Evolutionary conservation across 306 rosid genomes (phyloP).

Genomic region (Adenanthera pavonina): DNA sequence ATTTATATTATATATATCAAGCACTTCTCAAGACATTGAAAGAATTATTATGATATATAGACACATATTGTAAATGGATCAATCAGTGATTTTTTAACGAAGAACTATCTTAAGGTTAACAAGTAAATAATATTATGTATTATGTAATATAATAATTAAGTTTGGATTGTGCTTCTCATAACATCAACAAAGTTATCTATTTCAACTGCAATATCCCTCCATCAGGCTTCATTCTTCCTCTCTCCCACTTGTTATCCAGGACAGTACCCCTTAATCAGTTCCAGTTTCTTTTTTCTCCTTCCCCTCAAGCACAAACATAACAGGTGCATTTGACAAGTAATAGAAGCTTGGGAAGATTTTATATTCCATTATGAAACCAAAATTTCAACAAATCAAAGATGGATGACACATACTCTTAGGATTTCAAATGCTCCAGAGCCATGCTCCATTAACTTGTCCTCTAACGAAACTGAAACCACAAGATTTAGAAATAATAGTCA

Average conservation of each 20-base stretch:
- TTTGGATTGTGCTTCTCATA: neutral
- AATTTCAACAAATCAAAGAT: constrained; percentile 22
- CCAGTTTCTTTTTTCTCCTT: neutral
- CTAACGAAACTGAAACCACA: constrained; percentile 46
- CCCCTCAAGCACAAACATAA: constrained; percentile 31
- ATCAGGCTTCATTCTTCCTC: constrained; percentile 4
- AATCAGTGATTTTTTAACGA: neutral
- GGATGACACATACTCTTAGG: constrained; percentile 49
- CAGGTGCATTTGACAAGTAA: neutral
- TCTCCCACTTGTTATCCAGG: neutral
- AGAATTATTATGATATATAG: neutral
- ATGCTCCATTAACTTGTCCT: constrained; percentile 37
- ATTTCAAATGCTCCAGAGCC: constrained; percentile 46
- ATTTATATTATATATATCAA: neutral
- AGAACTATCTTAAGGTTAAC: neutral
- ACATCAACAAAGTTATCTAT: neutral
- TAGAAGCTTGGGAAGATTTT: neutral
- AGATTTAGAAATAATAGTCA: constrained; percentile 8
- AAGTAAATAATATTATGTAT: constrained; percentile 22
- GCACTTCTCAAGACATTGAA: neutral
- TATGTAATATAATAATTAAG: neutral
- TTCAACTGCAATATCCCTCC: neutral
- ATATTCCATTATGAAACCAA: neutral
- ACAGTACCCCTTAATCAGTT: neutral
- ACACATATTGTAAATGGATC: neutral